Percentiles rank a stretch among this genome's conserved stretches.
phyloP scores from a whole-genome alignment of 1,284 basidiomycete species.

The Ceratobasidium papillatum region DNA sequence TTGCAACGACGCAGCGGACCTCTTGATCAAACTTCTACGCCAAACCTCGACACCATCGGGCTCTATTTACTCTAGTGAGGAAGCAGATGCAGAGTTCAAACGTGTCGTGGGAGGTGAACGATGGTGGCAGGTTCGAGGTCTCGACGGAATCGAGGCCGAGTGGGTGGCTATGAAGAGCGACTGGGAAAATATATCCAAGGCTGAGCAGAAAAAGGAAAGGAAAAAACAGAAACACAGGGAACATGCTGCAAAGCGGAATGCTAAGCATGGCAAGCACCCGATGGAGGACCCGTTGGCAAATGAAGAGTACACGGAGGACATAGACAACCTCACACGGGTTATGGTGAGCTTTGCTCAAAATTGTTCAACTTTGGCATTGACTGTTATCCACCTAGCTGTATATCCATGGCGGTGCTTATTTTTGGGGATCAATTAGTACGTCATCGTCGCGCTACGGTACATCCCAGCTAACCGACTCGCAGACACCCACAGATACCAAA shows the following conservation, averaged over 20 bases:
- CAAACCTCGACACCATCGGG: constrained; percentile 33
- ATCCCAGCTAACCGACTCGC: not conserved
- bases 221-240: constrained; percentile 35
- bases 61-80: constrained; percentile 23
- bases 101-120: constrained; percentile 42
- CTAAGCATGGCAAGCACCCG: constrained; percentile 37
- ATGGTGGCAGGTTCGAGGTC: constrained; percentile 46
- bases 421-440: constrained; percentile 36
- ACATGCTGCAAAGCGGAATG: constrained; percentile 19
- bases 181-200: constrained; percentile 40
- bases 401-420: constrained; percentile 43
- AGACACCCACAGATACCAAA: constrained; percentile 38
- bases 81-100: constrained; percentile 37
- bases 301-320: constrained; percentile 39
- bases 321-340: constrained; percentile 37
- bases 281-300: constrained; percentile 26
- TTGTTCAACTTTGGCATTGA: not conserved
- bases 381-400: constrained; percentile 32
- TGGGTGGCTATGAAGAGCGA: constrained; percentile 45
- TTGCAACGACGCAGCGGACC: constrained; percentile 35
- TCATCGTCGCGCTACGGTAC: not conserved
- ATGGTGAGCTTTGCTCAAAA: constrained; percentile 5
- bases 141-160: constrained; percentile 44
- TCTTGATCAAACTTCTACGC: constrained; percentile 30
- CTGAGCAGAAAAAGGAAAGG: constrained; percentile 39